Conservation (phyloP, 2,329 filamentous ascomycete species). For the Talaromyces rugulosus region DNA sequence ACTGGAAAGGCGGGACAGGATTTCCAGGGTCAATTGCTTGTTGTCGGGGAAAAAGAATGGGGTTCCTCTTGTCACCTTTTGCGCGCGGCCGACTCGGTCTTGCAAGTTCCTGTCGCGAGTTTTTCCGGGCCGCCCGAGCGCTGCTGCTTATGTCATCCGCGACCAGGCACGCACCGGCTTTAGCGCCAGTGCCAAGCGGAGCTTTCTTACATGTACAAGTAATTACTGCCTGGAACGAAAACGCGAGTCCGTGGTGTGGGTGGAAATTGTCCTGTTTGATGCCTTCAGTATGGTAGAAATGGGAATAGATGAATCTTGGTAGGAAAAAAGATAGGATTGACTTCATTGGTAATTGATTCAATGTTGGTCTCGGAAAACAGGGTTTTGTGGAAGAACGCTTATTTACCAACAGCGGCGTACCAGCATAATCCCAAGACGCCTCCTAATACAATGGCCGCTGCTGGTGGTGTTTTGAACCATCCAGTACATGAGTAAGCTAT, state of each 20-base stretch:
- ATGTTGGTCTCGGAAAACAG: too few species aligned
- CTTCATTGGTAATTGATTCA: too few species aligned
- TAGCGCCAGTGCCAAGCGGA: conserved; percentile 16
- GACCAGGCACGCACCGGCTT: background rate
- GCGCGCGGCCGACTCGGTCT: conserved; percentile 23
- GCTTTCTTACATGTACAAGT: conserved; percentile 8
- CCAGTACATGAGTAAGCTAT: conserved; percentile 43
- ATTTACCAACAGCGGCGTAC: conserved; percentile 39
- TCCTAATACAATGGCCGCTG: conserved; percentile 44
- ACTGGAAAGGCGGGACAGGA: conserved; percentile 20
- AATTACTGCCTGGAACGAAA: too few species aligned
- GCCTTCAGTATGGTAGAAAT: too few species aligned
- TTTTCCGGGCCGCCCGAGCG: conserved; percentile 34
- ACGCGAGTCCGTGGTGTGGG: too few species aligned
- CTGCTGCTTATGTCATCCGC: conserved; percentile 37
- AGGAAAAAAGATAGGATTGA: too few species aligned
- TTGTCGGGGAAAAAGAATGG: conserved; percentile 3
- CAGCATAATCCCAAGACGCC: conserved; percentile 46
- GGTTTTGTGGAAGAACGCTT: too few species aligned
- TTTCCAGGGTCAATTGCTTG: conserved; percentile 37
- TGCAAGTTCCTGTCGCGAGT: conserved; percentile 37
- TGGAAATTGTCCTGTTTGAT: too few species aligned
- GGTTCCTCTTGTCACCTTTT: background rate
- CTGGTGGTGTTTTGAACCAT: conserved; percentile 46
- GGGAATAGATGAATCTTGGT: too few species aligned